A percentile compares a stretch with the other conserved stretches of the same genome.
phyloP scores from a whole-genome alignment of 1,284 basidiomycete species.

The Ganoderma resinaceum region DNA sequence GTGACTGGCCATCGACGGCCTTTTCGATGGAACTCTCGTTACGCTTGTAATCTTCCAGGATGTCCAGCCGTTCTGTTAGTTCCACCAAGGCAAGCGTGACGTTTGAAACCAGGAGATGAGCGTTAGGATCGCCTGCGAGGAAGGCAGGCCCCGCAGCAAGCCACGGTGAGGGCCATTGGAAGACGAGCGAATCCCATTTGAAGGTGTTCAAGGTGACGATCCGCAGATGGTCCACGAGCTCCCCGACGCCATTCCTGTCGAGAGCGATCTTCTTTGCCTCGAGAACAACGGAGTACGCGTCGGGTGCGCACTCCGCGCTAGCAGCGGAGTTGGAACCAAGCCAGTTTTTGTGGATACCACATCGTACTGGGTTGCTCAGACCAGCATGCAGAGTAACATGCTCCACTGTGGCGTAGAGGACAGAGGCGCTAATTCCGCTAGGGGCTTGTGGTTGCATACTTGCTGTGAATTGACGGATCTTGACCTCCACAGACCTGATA shows the following conservation, averaged over 20 bases:
- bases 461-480: conserved; percentile 34
- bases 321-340: conserved; percentile 51
- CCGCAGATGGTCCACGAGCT: conserved; percentile 43
- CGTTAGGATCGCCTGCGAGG: conserved; percentile 64
- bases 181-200: conserved; percentile 52
- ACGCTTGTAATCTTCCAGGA: conserved; percentile 50
- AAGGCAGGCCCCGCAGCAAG: conserved; percentile 52
- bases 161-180: conserved; percentile 68
- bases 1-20: conserved; percentile 30
- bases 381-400: conserved; percentile 47
- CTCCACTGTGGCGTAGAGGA: conserved; percentile 52
- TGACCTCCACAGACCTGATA: conserved; percentile 39
- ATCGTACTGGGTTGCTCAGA: conserved; percentile 54
- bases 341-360: conserved; percentile 57
- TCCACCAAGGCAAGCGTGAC: conserved; percentile 54
- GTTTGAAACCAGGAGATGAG: conserved; percentile 60
- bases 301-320: conserved; percentile 48
- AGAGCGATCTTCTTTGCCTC: conserved; percentile 46
- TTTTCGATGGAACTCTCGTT: conserved; percentile 34
- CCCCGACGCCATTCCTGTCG: conserved; percentile 39
- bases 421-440: conserved; percentile 26
- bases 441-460: conserved; percentile 29
- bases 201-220: conserved; percentile 54
- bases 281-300: conserved; percentile 55
- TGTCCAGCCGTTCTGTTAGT: conserved; percentile 58